Percentiles rank a stretch among this genome's conserved stretches.
Evolutionary conservation across 352 stramenopile genomes (phyloP).

Genomic region (Pythium folliculosum): DNA sequence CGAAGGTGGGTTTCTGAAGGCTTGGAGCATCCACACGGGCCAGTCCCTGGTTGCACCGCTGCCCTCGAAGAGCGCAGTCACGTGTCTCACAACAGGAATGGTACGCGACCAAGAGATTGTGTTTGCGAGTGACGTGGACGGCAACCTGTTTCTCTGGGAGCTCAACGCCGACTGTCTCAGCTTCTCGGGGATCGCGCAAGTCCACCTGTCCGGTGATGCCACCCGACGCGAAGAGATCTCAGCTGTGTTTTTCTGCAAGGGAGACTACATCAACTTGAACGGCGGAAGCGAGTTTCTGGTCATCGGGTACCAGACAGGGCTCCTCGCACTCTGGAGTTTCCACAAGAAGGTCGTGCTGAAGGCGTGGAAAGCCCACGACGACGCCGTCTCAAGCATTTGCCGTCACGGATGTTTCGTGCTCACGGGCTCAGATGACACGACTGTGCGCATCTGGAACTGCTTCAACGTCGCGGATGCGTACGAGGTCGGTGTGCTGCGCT

Average conservation of each 20-base stretch:
- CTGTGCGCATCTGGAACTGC: constrained; percentile 72
- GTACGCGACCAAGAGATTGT: constrained; percentile 65
- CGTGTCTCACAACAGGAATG: constrained; percentile 47
- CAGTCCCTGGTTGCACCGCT: constrained; percentile 37
- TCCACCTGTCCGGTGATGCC: constrained; percentile 29
- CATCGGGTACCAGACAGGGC: constrained; percentile 48
- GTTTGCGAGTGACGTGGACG: constrained; percentile 49
- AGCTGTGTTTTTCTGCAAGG: constrained; percentile 53
- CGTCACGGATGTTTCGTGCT: constrained; percentile 78
- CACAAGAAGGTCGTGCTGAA: constrained; percentile 41
- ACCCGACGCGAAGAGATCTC: constrained; percentile 47
- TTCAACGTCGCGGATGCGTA: constrained; percentile 48
- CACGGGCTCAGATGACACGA: constrained; percentile 67
- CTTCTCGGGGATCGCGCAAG: constrained; percentile 9
- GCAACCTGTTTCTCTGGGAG: constrained; percentile 58
- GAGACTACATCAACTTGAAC: constrained; percentile 38
- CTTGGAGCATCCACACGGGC: constrained; percentile 64
- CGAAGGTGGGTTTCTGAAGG: constrained; percentile 55
- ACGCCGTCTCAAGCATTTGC: constrained; percentile 50
- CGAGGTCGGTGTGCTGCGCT: constrained; percentile 52
- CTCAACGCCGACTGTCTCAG: constrained; percentile 42
- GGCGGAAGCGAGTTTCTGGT: constrained; percentile 57
- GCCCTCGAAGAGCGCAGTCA: constrained; percentile 41
- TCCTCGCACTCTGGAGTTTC: constrained; percentile 66
- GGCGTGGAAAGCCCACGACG: constrained; percentile 55